phyloP scores from a whole-genome alignment of 2,329 filamentous ascomycete genomes.

The Penicillium glabrum region DNA sequence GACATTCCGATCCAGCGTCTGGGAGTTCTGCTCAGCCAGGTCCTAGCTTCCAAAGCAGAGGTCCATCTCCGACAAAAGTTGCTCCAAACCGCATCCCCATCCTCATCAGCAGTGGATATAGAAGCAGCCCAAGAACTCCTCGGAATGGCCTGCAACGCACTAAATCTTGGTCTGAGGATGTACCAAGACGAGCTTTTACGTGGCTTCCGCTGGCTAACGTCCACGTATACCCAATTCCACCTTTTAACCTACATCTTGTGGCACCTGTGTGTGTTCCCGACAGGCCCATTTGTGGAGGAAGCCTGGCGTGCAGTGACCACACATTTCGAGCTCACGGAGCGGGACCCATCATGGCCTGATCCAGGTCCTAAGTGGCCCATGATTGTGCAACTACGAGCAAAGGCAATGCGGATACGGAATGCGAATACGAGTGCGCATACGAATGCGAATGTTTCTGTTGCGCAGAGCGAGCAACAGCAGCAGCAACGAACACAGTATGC shows the following conservation, averaged over 20 bases:
- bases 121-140: slow-evolving; percentile 35
- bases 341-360: slow-evolving; percentile 18
- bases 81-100: slow-evolving; percentile 11
- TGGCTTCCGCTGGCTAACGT: slow-evolving; percentile 39
- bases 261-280: slow-evolving; percentile 43
- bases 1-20: slow-evolving; percentile 48
- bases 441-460: not conserved
- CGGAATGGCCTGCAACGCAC: slow-evolving; percentile 30
- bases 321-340: slow-evolving; percentile 17
- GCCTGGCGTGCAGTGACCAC: slow-evolving; percentile 31
- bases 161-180: slow-evolving; percentile 34
- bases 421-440: not conserved
- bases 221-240: slow-evolving; percentile 47
- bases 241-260: slow-evolving; percentile 47
- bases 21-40: slow-evolving; percentile 26
- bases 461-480: not conserved
- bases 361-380: slow-evolving; percentile 25
- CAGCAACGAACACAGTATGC: not conserved
- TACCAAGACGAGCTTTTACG: slow-evolving; percentile 40
- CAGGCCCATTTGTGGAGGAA: slow-evolving; percentile 26
- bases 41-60: slow-evolving; percentile 38
- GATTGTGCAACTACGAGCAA: slow-evolving; percentile 16
- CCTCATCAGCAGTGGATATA: slow-evolving; percentile 13
- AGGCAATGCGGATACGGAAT: slow-evolving; percentile 14
- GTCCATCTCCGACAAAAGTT: slow-evolving; percentile 32